A percentile compares a stretch with the other conserved stretches of the same genome.
Evolutionary conservation across 1,284 basidiomycete genomes (phyloP).

Genomic region (Ceratobasidium theobromae): DNA sequence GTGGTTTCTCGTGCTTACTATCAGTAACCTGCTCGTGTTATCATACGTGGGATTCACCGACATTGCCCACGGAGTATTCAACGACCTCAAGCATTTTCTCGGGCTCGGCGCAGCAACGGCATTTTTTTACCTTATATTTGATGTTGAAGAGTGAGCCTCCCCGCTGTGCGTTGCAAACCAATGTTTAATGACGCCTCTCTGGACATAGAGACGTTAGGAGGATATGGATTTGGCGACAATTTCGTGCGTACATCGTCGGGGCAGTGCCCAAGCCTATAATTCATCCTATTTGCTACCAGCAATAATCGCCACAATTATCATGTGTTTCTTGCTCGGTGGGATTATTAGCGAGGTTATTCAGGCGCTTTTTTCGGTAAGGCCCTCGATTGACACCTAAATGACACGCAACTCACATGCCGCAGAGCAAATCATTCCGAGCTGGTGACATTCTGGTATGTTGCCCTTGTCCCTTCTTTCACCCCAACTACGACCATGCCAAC

Average conservation of each 20-base stretch:
- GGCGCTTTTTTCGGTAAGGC: conserved; percentile 69
- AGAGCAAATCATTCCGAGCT: conserved; percentile 78
- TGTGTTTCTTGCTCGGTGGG: conserved; percentile 78
- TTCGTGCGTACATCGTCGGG: conserved; percentile 36
- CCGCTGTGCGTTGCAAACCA: conserved; percentile 8
- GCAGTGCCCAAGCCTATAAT: neutral
- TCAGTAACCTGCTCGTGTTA: conserved; percentile 61
- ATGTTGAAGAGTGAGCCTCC: conserved; percentile 73
- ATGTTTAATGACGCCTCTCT: neutral
- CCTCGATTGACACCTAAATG: neutral
- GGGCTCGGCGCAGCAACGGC: conserved; percentile 76
- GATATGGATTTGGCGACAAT: conserved; percentile 84
- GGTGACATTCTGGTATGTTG: conserved; percentile 70
- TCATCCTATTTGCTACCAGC: conserved; percentile 40
- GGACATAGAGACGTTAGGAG: conserved; percentile 62
- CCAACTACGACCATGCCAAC: conserved; percentile 13
- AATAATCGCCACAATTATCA: conserved; percentile 64
- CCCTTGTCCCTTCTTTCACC: conserved; percentile 28
- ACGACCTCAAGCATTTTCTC: conserved; percentile 71
- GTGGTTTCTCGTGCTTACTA: conserved; percentile 75
- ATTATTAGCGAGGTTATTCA: conserved; percentile 86
- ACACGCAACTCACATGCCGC: conserved; percentile 19
- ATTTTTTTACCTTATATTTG: conserved; percentile 84
- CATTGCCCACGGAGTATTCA: conserved; percentile 50
- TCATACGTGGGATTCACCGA: conserved; percentile 75